phyloP scores from a whole-genome alignment of 257 asterid genomes.

The Galeopsis tetrahit region DNA sequence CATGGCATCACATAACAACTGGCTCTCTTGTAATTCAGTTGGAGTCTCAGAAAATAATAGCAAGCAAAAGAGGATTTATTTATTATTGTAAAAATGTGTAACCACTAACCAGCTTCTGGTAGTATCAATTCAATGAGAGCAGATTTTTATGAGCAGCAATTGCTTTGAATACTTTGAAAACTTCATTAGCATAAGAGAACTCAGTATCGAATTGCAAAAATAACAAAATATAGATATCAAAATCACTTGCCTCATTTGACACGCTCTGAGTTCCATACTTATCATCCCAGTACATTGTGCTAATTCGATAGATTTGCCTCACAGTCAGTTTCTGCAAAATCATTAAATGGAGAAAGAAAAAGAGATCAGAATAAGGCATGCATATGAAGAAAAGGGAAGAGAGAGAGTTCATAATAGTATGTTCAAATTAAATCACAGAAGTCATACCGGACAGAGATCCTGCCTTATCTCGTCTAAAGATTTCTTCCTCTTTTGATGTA shows the following conservation, averaged over 20 bases:
- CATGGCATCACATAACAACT: neutral
- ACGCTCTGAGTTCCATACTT: slow-evolving; percentile 98
- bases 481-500: slow-evolving; percentile 96
- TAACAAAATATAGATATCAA: neutral
- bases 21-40: neutral
- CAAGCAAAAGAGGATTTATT: neutral
- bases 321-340: slow-evolving; percentile 77
- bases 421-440: slow-evolving; percentile 13
- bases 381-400: slow-evolving; percentile 3
- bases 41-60: neutral
- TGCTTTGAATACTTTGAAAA: neutral
- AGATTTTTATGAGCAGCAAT: neutral
- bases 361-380: slow-evolving; percentile 24
- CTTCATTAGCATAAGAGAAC: neutral
- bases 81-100: neutral
- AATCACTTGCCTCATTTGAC: slow-evolving; percentile 78
- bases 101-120: slow-evolving; percentile 10
- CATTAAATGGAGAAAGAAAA: slow-evolving; percentile 22
- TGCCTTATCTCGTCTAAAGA: slow-evolving; percentile 93
- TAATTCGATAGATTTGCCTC: slow-evolving; percentile 93
- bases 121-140: neutral
- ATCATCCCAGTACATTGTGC: slow-evolving; percentile 99
- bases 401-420: neutral
- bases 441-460: slow-evolving; percentile 94
- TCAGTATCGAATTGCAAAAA: slow-evolving; percentile 13